Conservation (phyloP, 495 filamentous ascomycete species). For the Recurvomyces mirabilis region DNA sequence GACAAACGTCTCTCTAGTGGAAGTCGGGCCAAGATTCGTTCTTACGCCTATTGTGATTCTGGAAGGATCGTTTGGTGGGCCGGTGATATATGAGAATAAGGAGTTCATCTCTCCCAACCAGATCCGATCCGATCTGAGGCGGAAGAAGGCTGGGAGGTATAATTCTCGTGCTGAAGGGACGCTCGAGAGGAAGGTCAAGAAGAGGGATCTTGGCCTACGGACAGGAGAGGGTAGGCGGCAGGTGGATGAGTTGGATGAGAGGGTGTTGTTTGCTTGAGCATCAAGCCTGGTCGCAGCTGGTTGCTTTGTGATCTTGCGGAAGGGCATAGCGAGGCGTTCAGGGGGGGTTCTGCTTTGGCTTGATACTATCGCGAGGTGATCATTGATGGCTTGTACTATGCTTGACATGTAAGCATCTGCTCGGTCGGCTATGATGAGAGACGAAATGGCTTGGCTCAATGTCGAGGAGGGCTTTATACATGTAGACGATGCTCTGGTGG, state of each 20-base stretch:
- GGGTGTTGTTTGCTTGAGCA: conserved; percentile 67
- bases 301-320: neutral
- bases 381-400: too few species aligned
- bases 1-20: conserved; percentile 71
- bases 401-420: too few species aligned
- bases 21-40: conserved; percentile 92
- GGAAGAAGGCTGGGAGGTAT: conserved; percentile 63
- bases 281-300: neutral
- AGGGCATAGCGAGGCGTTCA: neutral
- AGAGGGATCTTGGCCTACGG: conserved; percentile 60
- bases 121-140: conserved; percentile 66
- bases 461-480: too few species aligned
- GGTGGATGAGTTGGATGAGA: conserved; percentile 65
- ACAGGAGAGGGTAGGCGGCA: conserved; percentile 49
- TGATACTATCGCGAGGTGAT: too few species aligned
- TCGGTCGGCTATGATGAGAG: too few species aligned
- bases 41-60: conserved; percentile 92
- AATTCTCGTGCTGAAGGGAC: conserved; percentile 59
- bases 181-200: conserved; percentile 61
- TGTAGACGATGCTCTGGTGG: too few species aligned
- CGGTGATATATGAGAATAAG: conserved; percentile 97
- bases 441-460: too few species aligned
- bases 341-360: too few species aligned
- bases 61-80: conserved; percentile 89
- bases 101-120: conserved; percentile 96